Evolutionary conservation across 192 early-diverging fungal genomes (phyloP).

Genomic region (Backusella westeae): DNA sequence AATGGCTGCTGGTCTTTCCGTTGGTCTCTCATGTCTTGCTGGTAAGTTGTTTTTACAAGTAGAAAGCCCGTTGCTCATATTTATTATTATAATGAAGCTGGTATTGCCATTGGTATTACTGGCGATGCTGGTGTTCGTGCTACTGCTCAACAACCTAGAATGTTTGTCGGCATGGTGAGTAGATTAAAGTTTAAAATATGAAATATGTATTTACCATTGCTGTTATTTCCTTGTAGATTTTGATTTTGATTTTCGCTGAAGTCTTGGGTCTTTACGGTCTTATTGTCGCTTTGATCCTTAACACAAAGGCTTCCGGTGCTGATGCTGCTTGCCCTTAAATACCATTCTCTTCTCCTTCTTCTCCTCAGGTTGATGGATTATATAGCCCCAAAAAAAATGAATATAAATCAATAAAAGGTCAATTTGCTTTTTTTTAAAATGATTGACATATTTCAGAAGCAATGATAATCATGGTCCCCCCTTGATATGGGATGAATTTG

Average conservation of each 20-base stretch:
- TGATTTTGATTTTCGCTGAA: conserved; percentile 99
- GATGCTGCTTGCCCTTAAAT: conserved; percentile 9
- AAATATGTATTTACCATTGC: conserved; percentile 24
- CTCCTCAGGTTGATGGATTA: neutral
- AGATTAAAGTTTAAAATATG: neutral
- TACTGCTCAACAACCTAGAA: conserved; percentile 83
- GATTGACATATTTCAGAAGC: neutral
- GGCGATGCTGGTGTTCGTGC: conserved; percentile 95
- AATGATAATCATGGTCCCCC: neutral
- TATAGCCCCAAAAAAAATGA: neutral
- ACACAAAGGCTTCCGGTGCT: conserved; percentile 75
- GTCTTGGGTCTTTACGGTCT: conserved; percentile 96
- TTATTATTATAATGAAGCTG: conserved; percentile 48
- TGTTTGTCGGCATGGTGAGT: conserved; percentile 87
- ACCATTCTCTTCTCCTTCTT: neutral
- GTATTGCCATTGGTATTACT: conserved; percentile 94
- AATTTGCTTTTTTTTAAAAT: neutral
- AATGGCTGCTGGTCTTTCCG: conserved; percentile 88
- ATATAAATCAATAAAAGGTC: neutral
- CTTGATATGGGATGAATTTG: neutral
- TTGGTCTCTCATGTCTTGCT: conserved; percentile 89
- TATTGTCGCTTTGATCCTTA: conserved; percentile 96
- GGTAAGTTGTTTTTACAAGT: neutral
- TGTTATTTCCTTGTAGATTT: conserved; percentile 38
- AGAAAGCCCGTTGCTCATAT: neutral